Evolutionary conservation across 495 filamentous ascomycete genomes (phyloP).

Genomic region (Gamarada debralockiae): DNA sequence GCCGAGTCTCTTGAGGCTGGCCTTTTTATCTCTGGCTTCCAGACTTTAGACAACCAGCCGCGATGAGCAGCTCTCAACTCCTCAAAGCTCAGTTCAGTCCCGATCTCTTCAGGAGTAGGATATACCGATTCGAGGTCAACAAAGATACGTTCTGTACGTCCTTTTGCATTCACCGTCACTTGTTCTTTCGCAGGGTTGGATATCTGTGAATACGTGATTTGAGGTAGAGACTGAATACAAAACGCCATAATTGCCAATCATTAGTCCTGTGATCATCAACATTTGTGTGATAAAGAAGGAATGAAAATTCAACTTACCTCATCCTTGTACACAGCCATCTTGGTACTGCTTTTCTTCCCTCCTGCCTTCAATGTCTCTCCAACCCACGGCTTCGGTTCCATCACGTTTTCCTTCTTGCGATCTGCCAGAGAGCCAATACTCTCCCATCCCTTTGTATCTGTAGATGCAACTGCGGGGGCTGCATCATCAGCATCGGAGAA

Average conservation of each 20-base stretch:
- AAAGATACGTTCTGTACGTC: slow-evolving; percentile 78
- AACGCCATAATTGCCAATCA: slow-evolving; percentile 57
- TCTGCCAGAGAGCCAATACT: slow-evolving; percentile 81
- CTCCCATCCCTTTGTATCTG: slow-evolving; percentile 76
- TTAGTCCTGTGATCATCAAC: slow-evolving; percentile 99
- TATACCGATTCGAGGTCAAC: slow-evolving; percentile 84
- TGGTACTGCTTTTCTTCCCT: slow-evolving; percentile 70
- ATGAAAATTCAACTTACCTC: slow-evolving; percentile 64
- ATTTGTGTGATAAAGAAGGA: slow-evolving; percentile 45
- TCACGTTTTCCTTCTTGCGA: slow-evolving; percentile 88
- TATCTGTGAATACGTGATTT: slow-evolving; percentile 32
- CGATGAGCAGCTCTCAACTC: slow-evolving; percentile 77
- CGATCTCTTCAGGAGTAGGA: slow-evolving; percentile 63
- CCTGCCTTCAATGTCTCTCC: slow-evolving; percentile 88
- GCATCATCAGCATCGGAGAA: slow-evolving; percentile 74
- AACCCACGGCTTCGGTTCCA: slow-evolving; percentile 86
- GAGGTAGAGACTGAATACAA: slow-evolving; percentile 54
- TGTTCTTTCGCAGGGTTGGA: slow-evolving; percentile 54
- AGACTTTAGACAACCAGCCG: slow-evolving; percentile 73
- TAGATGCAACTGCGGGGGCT: slow-evolving; percentile 41
- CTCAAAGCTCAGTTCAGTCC: slow-evolving; percentile 79
- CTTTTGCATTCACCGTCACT: slow-evolving; percentile 69
- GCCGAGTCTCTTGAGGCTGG: slow-evolving; percentile 71
- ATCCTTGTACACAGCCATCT: slow-evolving; percentile 93
- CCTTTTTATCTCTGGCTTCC: slow-evolving; percentile 54